Evolutionary conservation across 768 basidiomycete species (phyloP), one percentile per base, ranked within the genome.

Genomic region (Rhizopogon vesiculosus): DNA sequence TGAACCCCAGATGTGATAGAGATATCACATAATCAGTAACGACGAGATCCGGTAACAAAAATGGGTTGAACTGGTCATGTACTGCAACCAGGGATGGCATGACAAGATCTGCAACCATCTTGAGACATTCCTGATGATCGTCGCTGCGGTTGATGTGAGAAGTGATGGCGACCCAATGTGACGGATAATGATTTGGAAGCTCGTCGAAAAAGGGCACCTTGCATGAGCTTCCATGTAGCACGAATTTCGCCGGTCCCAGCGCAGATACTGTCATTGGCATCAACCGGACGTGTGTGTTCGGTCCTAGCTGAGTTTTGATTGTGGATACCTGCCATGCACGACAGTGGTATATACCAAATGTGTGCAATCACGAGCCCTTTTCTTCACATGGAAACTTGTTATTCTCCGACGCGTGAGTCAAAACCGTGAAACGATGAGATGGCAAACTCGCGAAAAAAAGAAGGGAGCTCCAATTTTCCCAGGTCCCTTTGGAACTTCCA

Each of bases 271-370:
- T 25, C 25, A 25, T 25, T 25, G 25, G 25, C 18, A 33, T 22
- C 19, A 25, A 33, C 7, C 43, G 9, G 25, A 39, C 19, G 42
- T 49, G 53, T 53, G 53, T 53, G 16, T 9, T 28, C 48, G 12
- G 35, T 1, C 35, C 35, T 13, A 33, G 31, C 7, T 48, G 29
- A 55, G 54, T 42, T 19, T 51, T 52, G 57, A 56, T 62, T 66
- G 63, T 57, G 57, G 62, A 67, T 60, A 60, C 65, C 55, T 62
- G 65, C 58, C 51, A 57, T 62, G 33, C 64, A 66, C 64, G 60
- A 59, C 43, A 56, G 58, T 43, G 56, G 60, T 57, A 58, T 59
- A 67, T 55, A 3, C 57, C 67, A 69, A 61, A 65, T 59, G 63
- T 59, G 55, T 43, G 55, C 61, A 65, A 64, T 54, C 56, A 56